These are phyloP conservation scores for Ajuga reptans DNA, from an alignment of 305 asterid genomes.

Conservation along the genomic window DNA sequence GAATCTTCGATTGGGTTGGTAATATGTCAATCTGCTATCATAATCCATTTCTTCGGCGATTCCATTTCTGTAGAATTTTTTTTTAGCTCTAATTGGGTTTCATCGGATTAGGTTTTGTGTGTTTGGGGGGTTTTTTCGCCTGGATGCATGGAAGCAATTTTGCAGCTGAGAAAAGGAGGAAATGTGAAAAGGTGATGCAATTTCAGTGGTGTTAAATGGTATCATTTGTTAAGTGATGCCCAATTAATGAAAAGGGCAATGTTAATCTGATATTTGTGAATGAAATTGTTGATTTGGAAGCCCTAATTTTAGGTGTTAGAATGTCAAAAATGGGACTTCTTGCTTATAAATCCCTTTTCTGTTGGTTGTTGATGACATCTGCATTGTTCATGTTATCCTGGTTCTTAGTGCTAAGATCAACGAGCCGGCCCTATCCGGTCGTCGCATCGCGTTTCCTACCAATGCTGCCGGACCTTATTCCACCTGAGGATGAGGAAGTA, in stretches of 20 bases:
- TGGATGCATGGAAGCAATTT: constrained; percentile 18
- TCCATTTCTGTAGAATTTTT: not conserved
- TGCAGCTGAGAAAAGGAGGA: constrained; percentile 9
- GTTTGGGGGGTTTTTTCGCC: constrained; percentile 15
- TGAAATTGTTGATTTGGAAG: constrained; percentile 19
- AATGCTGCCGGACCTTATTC: no score
- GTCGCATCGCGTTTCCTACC: no score
- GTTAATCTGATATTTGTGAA: constrained; percentile 13
- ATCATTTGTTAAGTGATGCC: constrained; percentile 15
- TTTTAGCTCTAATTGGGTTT: constrained; percentile 17
- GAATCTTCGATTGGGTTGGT: constrained; percentile 12
- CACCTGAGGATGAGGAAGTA: not conserved
- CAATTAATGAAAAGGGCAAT: constrained; percentile 20
- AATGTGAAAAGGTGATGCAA: not conserved
- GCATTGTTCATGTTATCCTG: constrained; percentile 58
- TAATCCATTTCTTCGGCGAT: constrained; percentile 21
- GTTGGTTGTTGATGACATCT: constrained; percentile 52
- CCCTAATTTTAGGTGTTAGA: constrained; percentile 10
- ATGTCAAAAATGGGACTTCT: constrained; percentile 51
- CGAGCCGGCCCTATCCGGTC: no score
- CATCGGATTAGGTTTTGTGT: not conserved
- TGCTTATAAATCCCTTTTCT: constrained; percentile 50
- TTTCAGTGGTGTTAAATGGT: not conserved
- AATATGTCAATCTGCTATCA: not conserved
- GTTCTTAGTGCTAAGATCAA: constrained; percentile 55